A percentile compares a stretch with the other conserved stretches of the same genome.
Conservation (phyloP, 768 basidiomycete genomes). For the Suillus occidentalis region DNA sequence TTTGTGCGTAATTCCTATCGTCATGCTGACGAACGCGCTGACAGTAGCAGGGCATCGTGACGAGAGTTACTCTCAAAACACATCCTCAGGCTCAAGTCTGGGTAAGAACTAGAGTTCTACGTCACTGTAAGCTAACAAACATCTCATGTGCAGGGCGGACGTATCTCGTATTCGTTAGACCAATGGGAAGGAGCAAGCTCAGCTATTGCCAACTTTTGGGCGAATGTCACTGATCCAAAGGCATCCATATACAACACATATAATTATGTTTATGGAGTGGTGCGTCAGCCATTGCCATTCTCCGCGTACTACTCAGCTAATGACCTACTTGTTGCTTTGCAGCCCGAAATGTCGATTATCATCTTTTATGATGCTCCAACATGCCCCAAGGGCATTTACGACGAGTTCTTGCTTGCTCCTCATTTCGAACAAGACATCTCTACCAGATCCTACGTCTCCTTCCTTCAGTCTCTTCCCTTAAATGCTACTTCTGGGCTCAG, state of each 20-base stretch:
- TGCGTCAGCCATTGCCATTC: neutral
- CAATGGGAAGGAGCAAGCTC: conserved; percentile 4
- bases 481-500: conserved; percentile 3
- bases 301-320: conserved; percentile 5
- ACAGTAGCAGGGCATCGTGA: conserved; percentile 56
- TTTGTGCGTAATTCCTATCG: conserved; percentile 37
- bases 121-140: conserved; percentile 29
- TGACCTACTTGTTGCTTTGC: conserved; percentile 22
- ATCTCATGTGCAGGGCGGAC: conserved; percentile 44
- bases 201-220: conserved; percentile 4
- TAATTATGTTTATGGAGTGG: conserved; percentile 36
- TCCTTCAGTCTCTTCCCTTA: neutral
- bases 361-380: conserved; percentile 59
- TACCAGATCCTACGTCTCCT: neutral
- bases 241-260: conserved; percentile 39
- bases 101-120: conserved; percentile 54
- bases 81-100: conserved; percentile 56
- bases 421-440: neutral
- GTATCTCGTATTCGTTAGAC: conserved; percentile 30
- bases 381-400: conserved; percentile 26
- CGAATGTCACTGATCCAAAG: neutral
- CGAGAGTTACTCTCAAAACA: conserved; percentile 52
- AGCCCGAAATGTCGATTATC: conserved; percentile 27
- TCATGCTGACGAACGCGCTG: conserved; percentile 19
- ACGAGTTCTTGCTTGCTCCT: conserved; percentile 35